Base-by-base conservation (phyloP, 768 basidiomycete genomes). In the Exsudoporus frostii region DNA sequence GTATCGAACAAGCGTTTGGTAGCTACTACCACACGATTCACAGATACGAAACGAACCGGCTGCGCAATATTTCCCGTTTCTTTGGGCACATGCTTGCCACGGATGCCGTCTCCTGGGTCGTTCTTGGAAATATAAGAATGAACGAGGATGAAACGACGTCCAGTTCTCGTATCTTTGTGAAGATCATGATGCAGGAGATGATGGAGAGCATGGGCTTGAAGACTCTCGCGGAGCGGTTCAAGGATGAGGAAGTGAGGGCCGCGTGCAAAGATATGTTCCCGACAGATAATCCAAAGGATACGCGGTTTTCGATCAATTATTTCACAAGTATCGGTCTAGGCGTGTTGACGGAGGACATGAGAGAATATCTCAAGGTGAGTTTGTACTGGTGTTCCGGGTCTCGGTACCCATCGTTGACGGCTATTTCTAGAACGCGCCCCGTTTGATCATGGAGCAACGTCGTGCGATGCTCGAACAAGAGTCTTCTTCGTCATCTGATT, bases 141-240 rank as follows among this genome's bases (percentile, higher is more conserved):
- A 98, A 92, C 63, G 97, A 99, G 69, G 97, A 98, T 45, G 95
- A 98, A 51, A 99, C 97, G 22, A 98, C 97, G 0, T 91, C 89
- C 19, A 92, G 90, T 60, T 87, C 87, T 57, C 92, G 97, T 76
- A 99, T 99, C 66, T 98, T 98, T 69, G 76, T 98, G 65, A 98
- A 98, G 73, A 97, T 98, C 63, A 75, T 99, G 78, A 86, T 97
- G 82, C 84, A 85, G 55, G 97, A 99, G 73, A 85, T 98, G 79
- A 87, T 87, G 76, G 97, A 98, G 76, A 82, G 83, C 45, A 88
- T 98, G 86, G 96, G 97, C 2, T 67, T 97, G 65, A 90, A 91
- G 69, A 79, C 69, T 33, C 73, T 98, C n/a, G 84, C 85, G 9
- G 92, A 94, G 69, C 76, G 97, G 48, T 95, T 99, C 75, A 85